Evolutionary conservation across 306 rosid genomes (phyloP), one percentile per base, ranked within the genome.

Genomic region (Prunus davidiana): DNA sequence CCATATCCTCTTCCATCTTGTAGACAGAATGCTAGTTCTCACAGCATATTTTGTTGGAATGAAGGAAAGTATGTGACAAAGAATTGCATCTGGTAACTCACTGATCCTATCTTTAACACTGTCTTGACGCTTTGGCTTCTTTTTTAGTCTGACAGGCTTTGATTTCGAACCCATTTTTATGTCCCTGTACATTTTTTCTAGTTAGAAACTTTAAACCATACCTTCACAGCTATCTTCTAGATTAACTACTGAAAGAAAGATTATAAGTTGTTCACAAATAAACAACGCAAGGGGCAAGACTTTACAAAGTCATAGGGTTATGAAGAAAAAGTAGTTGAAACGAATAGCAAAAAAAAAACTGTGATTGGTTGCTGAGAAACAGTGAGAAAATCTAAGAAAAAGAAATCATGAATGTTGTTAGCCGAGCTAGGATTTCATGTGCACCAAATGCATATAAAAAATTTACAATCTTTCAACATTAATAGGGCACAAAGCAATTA

Each of bases 21-120:
- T 32, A 9, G 46, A 64, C 24, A 64, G 24, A 64, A 64, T 34
- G 34, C 68, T 14, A 12, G 68, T 64, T 13, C 46, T 32, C 6
- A 64, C 45, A 18, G 34, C 45, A 30, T 64, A 30, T 64, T 64
- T 64, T 16, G 68, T 25, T 30, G 68, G 46, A 32, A 64, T 0
- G 68, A 64, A 64, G 13, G 68, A 64, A n/a, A 64, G 68, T 15
- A 64, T 64, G 47, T 64, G 68, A 64, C 24, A 30, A 30, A 64
- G 68, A 64, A 64, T 20, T 32, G 18, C 12, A 64, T 64, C 68
- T 38, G 68, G 68, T 38, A 64, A 18, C 32, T 15, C 46, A 32
- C 68, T 15, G n/a, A 10, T 67, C 55, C 19, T 43, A 67, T 67
- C 70, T 65, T 43, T 11, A 8, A 34, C 49, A 4, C 70, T 10